Base-by-base conservation (phyloP, 2,329 filamentous ascomycete species). In the Colletotrichum falcatum region DNA sequence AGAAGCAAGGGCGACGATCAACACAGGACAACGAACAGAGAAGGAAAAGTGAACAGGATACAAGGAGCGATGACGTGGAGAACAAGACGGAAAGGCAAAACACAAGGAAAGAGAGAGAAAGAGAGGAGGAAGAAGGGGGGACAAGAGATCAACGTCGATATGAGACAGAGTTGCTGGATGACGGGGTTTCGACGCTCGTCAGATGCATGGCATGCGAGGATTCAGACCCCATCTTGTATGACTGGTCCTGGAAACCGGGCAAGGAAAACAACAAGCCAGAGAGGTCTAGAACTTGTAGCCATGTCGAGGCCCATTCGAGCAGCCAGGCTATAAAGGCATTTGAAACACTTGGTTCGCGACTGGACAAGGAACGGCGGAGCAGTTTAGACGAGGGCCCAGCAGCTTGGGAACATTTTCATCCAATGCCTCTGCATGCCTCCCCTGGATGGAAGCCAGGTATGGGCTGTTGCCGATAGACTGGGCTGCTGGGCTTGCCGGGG, bases 151-250 rank as follows among this genome's bases (percentile, higher is more conserved):
- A 56, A 44, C 55, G 69, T 68, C 69, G 54, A 68, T 68, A 62
- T 71, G 61, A 68, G 33, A 39, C 12, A n/a, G 46, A 58, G 23
- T 12, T 53, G 33, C 26, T 33, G 33, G 54, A 61, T 66, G 59
- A 72, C 58, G 66, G 59, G 35, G 60, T 49, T 39, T 65, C 58
- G 53, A 66, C 56, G 64, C 66, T 64, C 49, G 70, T 71, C 58
- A 30, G 46, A 73, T 63, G 51, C 53, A 51, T 64, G 48, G 18
- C 55, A 65, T 46, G 37, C 39, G 53, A 39, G 64, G 65, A 37
- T 46, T 30, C 56, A 63, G n/a, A 53, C 69, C 35, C 63, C 59
- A 56, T 72, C 63, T 71, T 72, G 71, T 67, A 72, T 56, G 68
- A 63, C 60, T 68, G 64, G 58, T 11, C 14, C 56, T 37, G 53